Evolutionary conservation across 2,329 filamentous ascomycete species (phyloP).

Genomic region (Dothiorella sarmentorum): DNA sequence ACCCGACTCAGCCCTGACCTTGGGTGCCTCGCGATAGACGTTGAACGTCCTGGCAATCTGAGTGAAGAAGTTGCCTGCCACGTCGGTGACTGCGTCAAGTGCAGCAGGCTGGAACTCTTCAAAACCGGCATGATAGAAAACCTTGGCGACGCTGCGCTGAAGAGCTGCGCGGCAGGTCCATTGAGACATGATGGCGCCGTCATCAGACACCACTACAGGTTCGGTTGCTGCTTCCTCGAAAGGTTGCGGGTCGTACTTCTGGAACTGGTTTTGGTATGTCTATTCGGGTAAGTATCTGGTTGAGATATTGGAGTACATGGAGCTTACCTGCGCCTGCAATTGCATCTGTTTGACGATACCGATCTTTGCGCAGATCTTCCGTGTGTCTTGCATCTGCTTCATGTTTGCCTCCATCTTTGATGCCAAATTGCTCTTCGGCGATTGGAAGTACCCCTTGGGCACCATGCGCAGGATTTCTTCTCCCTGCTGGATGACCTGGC

Average conservation of each 20-base stretch:
- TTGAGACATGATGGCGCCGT: conserved; percentile 81
- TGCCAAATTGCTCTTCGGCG: conserved; percentile 70
- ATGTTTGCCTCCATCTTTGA: conserved; percentile 87
- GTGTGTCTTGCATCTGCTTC: conserved; percentile 91
- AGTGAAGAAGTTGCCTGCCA: conserved; percentile 84
- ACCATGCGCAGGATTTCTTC: conserved; percentile 81
- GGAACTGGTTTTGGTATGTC: conserved; percentile 98
- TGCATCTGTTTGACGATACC: conserved; percentile 99
- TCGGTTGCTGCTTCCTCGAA: conserved; percentile 85
- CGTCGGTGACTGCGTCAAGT: conserved; percentile 82
- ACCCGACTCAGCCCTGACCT: conserved; percentile 54
- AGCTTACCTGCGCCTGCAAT: conserved; percentile 81
- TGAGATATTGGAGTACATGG: background rate
- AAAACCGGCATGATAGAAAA: conserved; percentile 94
- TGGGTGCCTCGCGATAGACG: conserved; percentile 78
- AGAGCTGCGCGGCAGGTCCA: conserved; percentile 79
- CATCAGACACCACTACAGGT: conserved; percentile 83
- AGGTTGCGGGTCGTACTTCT: conserved; percentile 87
- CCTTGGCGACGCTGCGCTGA: conserved; percentile 86
- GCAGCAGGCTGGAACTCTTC: conserved; percentile 96
- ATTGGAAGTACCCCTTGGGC: conserved; percentile 69
- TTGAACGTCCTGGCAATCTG: conserved; percentile 79
- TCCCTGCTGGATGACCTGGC: conserved; percentile 80
- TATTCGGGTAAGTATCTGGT: conserved; percentile 36
- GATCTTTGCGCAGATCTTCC: conserved; percentile 94